Evolutionary conservation across 805 yeast genomes (phyloP), one percentile per base, ranked within the genome.

Genomic region (Candida chauliodis): DNA sequence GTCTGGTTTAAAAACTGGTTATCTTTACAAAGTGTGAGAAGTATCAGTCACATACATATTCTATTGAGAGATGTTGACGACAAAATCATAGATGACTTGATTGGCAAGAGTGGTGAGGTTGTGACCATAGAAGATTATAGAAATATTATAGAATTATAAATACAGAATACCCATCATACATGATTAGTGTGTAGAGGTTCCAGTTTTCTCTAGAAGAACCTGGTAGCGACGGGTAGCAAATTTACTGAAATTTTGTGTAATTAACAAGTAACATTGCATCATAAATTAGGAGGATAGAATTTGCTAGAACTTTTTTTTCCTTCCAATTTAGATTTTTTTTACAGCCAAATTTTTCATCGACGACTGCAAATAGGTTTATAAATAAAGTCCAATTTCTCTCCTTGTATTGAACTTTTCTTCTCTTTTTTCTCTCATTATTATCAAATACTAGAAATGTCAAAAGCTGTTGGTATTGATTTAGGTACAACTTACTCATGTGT

Each of bases 401-500:
- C 16, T 36, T 15, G 3, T 19, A 14, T 16, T 14, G 9, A 11
- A 8, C 28, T 10, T 21, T 30, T 24, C n/a, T 21, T 33, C 37
- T 24, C 20, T 26, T 38, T 27, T 24, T 38, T 30, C 14, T 33
- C 10, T 19, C 30, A 31, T 29, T 27, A 16, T 23, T n/a, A n/a
- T n/a, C n/a, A n/a, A n/a, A n/a, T n/a, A n/a, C n/a, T n/a, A n/a
- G n/a, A n/a, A 26, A 74, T 74, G 79, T 66, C 75, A 38, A 74
- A 69, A 62, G 78, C 80, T 58, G 59, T 56, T 49, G 99, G 99
- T 84, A 91, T 91, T 82, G 98, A 90, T 79, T 79, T 82, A 71
- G 90, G 90, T 73, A 82, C 90, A 46, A 88, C 95, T 48, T 89
- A 88, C 74, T 88, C 96, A 37, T 89, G 96, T 81, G 96, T 89